Conservation (phyloP, 768 basidiomycete genomes). For the Lentinula aciculospora region DNA sequence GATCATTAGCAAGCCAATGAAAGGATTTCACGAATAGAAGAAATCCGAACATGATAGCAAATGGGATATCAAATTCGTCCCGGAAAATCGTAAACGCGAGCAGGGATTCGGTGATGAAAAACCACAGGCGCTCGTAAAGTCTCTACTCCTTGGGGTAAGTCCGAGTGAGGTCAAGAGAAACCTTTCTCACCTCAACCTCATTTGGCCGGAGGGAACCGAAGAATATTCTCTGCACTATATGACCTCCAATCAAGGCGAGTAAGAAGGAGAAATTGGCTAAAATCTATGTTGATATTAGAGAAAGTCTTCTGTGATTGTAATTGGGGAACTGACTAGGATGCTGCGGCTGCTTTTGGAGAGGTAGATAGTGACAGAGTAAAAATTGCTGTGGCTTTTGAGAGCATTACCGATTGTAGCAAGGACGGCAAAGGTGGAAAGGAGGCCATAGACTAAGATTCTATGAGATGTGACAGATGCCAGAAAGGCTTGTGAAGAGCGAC, state of each 20-base stretch:
- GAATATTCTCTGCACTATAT: slow-evolving; percentile 80
- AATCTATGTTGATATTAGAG: slow-evolving; percentile 50
- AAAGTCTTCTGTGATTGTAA: no score
- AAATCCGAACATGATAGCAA: slow-evolving; percentile 92
- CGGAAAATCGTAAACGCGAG: slow-evolving; percentile 97
- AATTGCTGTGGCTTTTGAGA: slow-evolving; percentile 79
- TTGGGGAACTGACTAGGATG: slow-evolving; percentile 82
- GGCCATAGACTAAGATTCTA: slow-evolving; percentile 62
- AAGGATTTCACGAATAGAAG: slow-evolving; percentile 94
- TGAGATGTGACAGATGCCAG: slow-evolving; percentile 47
- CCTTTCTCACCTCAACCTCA: slow-evolving; percentile 77
- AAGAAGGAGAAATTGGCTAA: slow-evolving; percentile 89
- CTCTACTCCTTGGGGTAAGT: slow-evolving; percentile 46
- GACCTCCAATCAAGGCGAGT: slow-evolving; percentile 68
- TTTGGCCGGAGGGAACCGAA: slow-evolving; percentile 83
- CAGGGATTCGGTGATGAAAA: slow-evolving; percentile 94
- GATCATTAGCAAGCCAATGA: slow-evolving; percentile 94
- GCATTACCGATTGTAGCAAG: slow-evolving; percentile 74
- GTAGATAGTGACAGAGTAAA: slow-evolving; percentile 89
- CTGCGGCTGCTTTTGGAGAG: slow-evolving; percentile 93
- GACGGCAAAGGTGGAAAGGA: slow-evolving; percentile 64
- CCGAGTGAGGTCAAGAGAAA: background rate
- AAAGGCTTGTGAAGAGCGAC: slow-evolving; percentile 4
- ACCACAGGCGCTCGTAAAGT: slow-evolving; percentile 94
- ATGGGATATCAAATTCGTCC: slow-evolving; percentile 90